Evolutionary conservation across 2,329 filamentous ascomycete species (phyloP).

Genomic region (Hymenoscyphus albidus): DNA sequence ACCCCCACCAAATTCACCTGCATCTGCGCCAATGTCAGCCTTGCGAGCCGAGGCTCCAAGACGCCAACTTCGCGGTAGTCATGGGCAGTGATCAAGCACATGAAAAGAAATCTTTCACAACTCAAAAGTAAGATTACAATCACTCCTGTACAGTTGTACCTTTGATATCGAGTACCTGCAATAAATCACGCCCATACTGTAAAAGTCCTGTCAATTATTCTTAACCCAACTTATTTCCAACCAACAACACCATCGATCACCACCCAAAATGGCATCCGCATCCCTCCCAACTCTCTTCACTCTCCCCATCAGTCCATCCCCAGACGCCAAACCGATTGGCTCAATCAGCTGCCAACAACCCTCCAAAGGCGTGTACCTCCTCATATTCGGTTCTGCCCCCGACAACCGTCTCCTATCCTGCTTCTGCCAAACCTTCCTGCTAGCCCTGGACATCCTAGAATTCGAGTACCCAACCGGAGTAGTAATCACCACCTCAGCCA

Average conservation of each 20-base stretch:
- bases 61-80: not conserved
- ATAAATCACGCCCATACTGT: not conserved
- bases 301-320: constrained; percentile 50
- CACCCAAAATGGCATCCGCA: not conserved
- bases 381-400: constrained; percentile 66
- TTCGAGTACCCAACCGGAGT: constrained; percentile 62
- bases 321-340: constrained; percentile 47
- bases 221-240: not conserved
- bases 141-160: not conserved
- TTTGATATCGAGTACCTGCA: not conserved
- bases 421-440: constrained; percentile 63
- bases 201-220: not conserved
- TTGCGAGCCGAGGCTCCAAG: constrained; percentile 6
- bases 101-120: not conserved
- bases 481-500: constrained; percentile 70
- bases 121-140: not conserved
- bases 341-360: constrained; percentile 61
- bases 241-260: not conserved
- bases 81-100: not conserved
- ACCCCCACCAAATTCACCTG: not conserved
- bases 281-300: constrained; percentile 47
- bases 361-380: constrained; percentile 59
- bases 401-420: constrained; percentile 72
- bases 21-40: constrained; percentile 6
- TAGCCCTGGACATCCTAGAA: constrained; percentile 73